Base-by-base conservation (phyloP, 768 basidiomycete species). In the Lentinus brumalis region DNA sequence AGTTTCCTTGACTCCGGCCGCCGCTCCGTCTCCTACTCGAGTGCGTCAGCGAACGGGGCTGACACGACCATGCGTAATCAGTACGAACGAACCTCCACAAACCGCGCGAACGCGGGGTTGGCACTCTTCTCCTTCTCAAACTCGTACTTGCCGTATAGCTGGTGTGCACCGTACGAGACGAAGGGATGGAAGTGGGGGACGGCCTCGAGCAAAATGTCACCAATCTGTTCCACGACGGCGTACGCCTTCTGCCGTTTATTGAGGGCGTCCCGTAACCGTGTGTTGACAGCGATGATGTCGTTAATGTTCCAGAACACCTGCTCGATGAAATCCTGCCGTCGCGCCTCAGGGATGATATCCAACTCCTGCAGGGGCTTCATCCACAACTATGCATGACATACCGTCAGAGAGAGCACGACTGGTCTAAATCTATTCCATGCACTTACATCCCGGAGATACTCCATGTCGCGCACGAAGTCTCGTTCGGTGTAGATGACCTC, bases 301-400 rank as follows among this genome's bases (percentile, higher is more conserved):
- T 89, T 85, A 21, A 98, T 82, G 71, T 99, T 99, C 97, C 97
- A 98, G 76, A 99, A 98, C 47, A 98, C 95, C 70, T 97, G 96
- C 30, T 87, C 83, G 35, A 98, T 79, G 74, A 99, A 97, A 68
- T 92, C 90, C 21, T 87, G 86, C 18, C 92, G 85, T 50, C 92
- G 83, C 0, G 83, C 79, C 38, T 82, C 78, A 2, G 94, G 88
- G 52, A 98, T 89, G 71, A 94, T 83, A 61, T 92, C 82, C 41
- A 68, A 83, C 51, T 89, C 86, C 68, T 88, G 86, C 30, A 98
- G 81, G 2, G 90, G 91, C 61, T 89, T 91, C 56, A 97, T 85
- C 97, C 97, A 99, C 56, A 82, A 81, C 94, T 96, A 60, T 18
- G 50, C 40, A 47, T 5, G 46, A 35, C 50, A 14, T 35, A 60